Conservation (phyloP, 75 land plant genomes). For the Picea glauca region DNA sequence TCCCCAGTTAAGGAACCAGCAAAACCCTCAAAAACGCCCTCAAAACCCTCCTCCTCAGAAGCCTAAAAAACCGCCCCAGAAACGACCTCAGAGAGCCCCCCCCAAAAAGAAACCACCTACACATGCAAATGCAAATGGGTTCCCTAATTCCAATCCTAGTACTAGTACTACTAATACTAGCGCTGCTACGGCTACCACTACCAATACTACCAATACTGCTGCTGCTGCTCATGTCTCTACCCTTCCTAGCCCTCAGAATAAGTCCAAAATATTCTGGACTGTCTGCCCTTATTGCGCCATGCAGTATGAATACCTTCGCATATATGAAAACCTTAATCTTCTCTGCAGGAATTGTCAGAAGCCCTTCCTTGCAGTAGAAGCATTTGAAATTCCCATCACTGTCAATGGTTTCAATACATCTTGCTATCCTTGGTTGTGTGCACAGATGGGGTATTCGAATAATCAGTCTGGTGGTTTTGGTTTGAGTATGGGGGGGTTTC, state of each 20-base stretch:
- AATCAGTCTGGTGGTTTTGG: neutral
- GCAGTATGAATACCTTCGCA: conserved; percentile 84
- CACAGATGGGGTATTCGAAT: neutral
- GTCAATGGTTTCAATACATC: neutral
- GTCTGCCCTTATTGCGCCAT: conserved; percentile 72
- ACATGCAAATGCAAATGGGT: neutral
- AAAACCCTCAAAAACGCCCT: neutral
- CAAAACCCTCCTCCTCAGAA: neutral
- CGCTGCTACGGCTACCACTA: neutral
- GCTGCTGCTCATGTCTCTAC: too few relatives aligned
- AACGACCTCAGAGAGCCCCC: neutral
- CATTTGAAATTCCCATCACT: neutral
- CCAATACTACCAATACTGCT: neutral
- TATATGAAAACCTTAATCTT: conserved; percentile 68
- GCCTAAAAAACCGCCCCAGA: too few relatives aligned
- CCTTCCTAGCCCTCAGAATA: too few relatives aligned
- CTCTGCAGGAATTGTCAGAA: conserved; percentile 75
- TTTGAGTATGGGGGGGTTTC: neutral
- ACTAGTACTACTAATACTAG: neutral
- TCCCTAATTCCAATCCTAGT: neutral
- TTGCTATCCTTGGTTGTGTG: conserved; percentile 1
- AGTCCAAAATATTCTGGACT: conserved; percentile 70
- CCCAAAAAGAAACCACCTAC: neutral
- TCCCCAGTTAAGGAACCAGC: neutral
- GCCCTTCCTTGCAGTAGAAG: conserved; percentile 71